Evolutionary conservation across 768 basidiomycete genomes (phyloP).

Genomic region (Suillus subluteus): DNA sequence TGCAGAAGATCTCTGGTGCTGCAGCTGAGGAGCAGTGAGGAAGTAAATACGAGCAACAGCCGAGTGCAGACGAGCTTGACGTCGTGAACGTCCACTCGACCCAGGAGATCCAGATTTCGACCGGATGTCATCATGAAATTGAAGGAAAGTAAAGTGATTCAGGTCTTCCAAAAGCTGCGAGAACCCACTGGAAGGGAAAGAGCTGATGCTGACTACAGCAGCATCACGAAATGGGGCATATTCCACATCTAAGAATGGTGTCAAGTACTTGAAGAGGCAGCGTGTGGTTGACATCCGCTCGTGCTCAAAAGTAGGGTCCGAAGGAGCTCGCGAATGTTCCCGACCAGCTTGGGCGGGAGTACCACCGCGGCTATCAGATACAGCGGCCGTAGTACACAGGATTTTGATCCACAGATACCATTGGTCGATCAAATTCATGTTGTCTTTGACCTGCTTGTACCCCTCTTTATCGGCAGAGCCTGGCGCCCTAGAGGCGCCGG

Average conservation of each 20-base stretch:
- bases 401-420: conserved; percentile 87
- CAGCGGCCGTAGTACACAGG: conserved; percentile 79
- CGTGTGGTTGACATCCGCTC: conserved; percentile 83
- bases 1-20: conserved; percentile 67
- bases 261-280: conserved; percentile 82
- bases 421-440: conserved; percentile 65
- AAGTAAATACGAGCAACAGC: conserved; percentile 89
- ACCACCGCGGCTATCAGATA: conserved; percentile 65
- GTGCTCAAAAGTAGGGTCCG: conserved; percentile 76
- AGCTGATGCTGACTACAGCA: conserved; percentile 87
- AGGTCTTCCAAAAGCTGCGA: conserved; percentile 84
- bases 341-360: conserved; percentile 56
- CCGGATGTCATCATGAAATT: conserved; percentile 74
- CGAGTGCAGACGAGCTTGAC: conserved; percentile 80
- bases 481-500: conserved; percentile 39
- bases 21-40: conserved; percentile 78
- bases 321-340: conserved; percentile 71
- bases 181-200: conserved; percentile 78
- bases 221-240: conserved; percentile 82
- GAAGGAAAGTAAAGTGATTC: conserved; percentile 75
- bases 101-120: conserved; percentile 49
- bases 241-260: conserved; percentile 87
- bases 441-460: conserved; percentile 55
- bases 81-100: conserved; percentile 59
- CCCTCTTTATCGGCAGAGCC: conserved; percentile 54